Percentiles rank a stretch among this genome's conserved stretches.
Evolutionary conservation across 805 yeast species (phyloP).

Genomic region (Blastobotrys robertii): DNA sequence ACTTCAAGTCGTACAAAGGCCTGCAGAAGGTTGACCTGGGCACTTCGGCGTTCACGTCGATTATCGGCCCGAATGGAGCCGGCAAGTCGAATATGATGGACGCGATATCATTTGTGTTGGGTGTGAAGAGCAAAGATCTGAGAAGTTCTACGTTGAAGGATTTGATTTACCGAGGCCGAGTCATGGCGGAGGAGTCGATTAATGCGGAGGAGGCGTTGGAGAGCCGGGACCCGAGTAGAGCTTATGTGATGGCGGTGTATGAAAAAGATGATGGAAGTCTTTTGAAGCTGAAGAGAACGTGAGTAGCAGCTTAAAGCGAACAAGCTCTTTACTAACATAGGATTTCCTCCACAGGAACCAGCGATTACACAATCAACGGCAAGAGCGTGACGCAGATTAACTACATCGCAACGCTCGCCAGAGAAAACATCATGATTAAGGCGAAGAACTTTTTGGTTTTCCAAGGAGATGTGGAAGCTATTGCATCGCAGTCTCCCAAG

Average conservation of each 20-base stretch:
- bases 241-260: conserved; percentile 72
- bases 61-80: conserved; percentile 97
- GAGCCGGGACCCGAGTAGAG: conserved; percentile 37
- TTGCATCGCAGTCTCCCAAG: conserved; percentile 75
- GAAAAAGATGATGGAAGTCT: conserved; percentile 49
- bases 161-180: conserved; percentile 67
- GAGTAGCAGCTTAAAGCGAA: conserved; percentile 5
- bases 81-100: conserved; percentile 98
- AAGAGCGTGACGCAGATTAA: conserved; percentile 50
- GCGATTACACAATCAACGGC: conserved; percentile 60
- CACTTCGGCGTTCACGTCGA: conserved; percentile 66
- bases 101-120: conserved; percentile 90
- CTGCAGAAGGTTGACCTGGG: conserved; percentile 73
- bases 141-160: conserved; percentile 69
- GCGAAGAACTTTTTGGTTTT: conserved; percentile 89
- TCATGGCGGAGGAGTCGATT: conserved; percentile 23
- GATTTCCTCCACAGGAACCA: conserved; percentile 41
- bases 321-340: neutral
- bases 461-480: conserved; percentile 93
- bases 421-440: conserved; percentile 74
- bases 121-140: conserved; percentile 64
- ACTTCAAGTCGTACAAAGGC: conserved; percentile 89
- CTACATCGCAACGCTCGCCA: conserved; percentile 56
- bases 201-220: conserved; percentile 17
- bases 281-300: conserved; percentile 51